Evolutionary conservation across 805 yeast species (phyloP).

Genomic region (Kodamaea kaohsiungensis): DNA sequence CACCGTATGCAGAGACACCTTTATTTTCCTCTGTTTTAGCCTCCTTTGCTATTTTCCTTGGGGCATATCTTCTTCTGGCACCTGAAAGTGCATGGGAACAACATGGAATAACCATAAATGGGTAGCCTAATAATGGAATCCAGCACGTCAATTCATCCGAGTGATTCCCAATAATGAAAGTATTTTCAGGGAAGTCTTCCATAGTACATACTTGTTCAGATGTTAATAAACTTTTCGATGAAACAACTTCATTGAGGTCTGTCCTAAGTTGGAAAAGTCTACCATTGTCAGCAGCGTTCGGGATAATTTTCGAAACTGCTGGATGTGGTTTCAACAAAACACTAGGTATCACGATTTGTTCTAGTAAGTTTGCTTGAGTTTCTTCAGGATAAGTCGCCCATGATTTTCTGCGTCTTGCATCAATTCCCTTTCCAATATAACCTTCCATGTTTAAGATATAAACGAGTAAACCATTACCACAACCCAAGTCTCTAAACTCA

Average conservation of each 20-base stretch:
- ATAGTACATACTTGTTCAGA: conserved; percentile 55
- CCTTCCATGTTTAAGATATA: conserved; percentile 79
- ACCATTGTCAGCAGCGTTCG: conserved; percentile 61
- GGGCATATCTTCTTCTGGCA: conserved; percentile 63
- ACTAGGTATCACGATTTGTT: conserved; percentile 83
- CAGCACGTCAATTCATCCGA: conserved; percentile 95
- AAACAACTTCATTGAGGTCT: conserved; percentile 20
- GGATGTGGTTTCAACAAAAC: conserved; percentile 72
- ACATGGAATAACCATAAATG: conserved; percentile 92
- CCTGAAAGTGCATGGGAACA: conserved; percentile 90
- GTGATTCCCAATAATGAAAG: conserved; percentile 91
- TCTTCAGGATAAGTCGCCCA: conserved; percentile 77
- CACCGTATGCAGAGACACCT: conserved; percentile 70
- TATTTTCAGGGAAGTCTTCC: conserved; percentile 65
- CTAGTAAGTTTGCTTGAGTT: conserved; percentile 58
- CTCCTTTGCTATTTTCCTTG: conserved; percentile 25
- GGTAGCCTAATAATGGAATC: conserved; percentile 86
- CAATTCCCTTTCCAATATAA: conserved; percentile 78
- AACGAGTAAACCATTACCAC: conserved; percentile 91
- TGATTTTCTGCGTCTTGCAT: conserved; percentile 85
- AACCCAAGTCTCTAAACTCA: conserved; percentile 86
- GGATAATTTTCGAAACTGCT: conserved; percentile 51
- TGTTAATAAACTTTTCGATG: conserved; percentile 48
- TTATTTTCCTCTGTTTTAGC: neutral
- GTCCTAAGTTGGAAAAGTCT: conserved; percentile 45